Base-by-base conservation (phyloP, 495 filamentous ascomycete species). In the Talaromyces nanjingensis region DNA sequence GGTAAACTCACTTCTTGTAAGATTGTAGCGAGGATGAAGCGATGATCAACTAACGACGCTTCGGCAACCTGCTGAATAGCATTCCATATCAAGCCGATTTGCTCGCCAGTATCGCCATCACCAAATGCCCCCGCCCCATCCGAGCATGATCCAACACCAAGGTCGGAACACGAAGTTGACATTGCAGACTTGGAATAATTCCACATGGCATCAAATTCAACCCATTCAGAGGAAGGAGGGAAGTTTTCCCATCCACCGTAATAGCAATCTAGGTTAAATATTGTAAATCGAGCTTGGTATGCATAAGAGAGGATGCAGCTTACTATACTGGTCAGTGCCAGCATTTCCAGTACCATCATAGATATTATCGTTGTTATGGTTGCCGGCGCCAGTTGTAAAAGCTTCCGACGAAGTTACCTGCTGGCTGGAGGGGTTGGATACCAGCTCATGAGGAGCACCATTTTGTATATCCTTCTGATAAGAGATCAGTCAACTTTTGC, bases 11-110 rank as follows among this genome's bases (percentile, higher is more conserved):
- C 71, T 68, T 77, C 74, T 65, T 77, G 74, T 27, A 77, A 67
- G n/a, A 76, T 77, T 3, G 69, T 69, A 22, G 75, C 75, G 14
- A 77, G 64, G 56, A 77, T 77, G 39, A 76, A 65, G 33, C 74
- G 66, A 56, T 69, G 65, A 62, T 76, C 74, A 29, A 76, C 73
- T 27, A 65, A 37, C 1, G 75, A 60, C 1, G 65, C 66, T 29
- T 64, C 53, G 9, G 74, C 65, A 45, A 72, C 68, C n/a, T 64
- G 31, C 42, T 73, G 60, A 55, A 76, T 76, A 8, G 71, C 71
- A 29, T 76, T 53, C 45, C 67, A 75, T 31, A 76, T 75, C 31
- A 64, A 53, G 16, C 66, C 64, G 54, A 75, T 67, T 59, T 73
- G 65, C 9, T 64, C 63, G 20, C 64, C 70, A 25, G 63, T 27